These are phyloP conservation scores for Boletus reticuloceps DNA, from an alignment of 768 basidiomycete species.

Conservation along the genomic window DNA sequence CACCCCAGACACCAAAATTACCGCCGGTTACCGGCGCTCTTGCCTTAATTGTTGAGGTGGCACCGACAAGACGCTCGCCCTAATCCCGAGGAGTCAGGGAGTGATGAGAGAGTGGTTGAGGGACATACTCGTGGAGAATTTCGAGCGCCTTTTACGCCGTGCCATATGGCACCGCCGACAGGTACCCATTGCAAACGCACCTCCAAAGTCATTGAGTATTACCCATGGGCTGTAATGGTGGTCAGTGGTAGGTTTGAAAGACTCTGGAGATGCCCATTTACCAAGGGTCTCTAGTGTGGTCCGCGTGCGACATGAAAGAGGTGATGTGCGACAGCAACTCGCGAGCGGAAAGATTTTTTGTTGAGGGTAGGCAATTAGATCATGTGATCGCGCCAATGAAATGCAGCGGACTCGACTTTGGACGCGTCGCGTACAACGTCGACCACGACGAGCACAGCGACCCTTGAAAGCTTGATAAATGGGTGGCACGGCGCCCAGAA, in stretches of 20 bases:
- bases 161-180: conserved; percentile 98
- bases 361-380: conserved; percentile 31
- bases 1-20: conserved; percentile 95
- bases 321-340: too few relatives aligned
- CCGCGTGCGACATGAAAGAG: conserved; percentile 73
- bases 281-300: conserved; percentile 95
- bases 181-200: conserved; percentile 97
- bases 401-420: not conserved
- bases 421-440: conserved; percentile 23
- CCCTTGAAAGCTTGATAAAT: conserved; percentile 5
- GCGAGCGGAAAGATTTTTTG: conserved; percentile 16
- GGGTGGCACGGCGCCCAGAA: conserved; percentile 28
- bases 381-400: conserved; percentile 34
- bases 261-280: conserved; percentile 21
- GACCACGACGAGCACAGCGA: conserved; percentile 17
- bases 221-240: conserved; percentile 81
- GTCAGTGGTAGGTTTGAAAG: conserved; percentile 2
- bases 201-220: conserved; percentile 96
- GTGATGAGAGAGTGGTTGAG: not conserved
- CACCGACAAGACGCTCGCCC: conserved; percentile 94
- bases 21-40: conserved; percentile 97
- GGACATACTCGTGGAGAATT: conserved; percentile 86
- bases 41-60: conserved; percentile 95
- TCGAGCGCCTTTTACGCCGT: conserved; percentile 95
- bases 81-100: conserved; percentile 29